A percentile compares a stretch with the other conserved stretches of the same genome.
Evolutionary conservation across 1,284 basidiomycete genomes (phyloP).

Genomic region (Malassezia slooffiae): DNA sequence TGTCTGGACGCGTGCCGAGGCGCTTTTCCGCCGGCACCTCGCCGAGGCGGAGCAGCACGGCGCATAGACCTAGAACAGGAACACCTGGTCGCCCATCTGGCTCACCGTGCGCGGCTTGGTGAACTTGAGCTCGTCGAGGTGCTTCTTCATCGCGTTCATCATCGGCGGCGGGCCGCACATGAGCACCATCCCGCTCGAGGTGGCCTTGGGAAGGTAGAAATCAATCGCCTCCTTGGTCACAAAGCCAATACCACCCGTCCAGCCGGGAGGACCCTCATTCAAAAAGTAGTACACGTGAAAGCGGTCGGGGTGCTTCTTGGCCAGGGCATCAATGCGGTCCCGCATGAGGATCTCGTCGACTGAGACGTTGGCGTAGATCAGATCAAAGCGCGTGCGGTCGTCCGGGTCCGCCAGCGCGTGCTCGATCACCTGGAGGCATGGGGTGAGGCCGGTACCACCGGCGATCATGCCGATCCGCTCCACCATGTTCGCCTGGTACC

Average conservation of each 20-base stretch:
- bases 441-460: slow-evolving; percentile 84
- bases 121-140: slow-evolving; percentile 75
- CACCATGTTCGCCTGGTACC: slow-evolving; percentile 48
- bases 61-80: slow-evolving; percentile 15
- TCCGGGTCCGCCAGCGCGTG: slow-evolving; percentile 72
- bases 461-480: slow-evolving; percentile 81
- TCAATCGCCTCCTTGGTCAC: slow-evolving; percentile 88
- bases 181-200: slow-evolving; percentile 46
- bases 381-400: slow-evolving; percentile 75
- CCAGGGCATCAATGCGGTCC: slow-evolving; percentile 71
- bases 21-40: slow-evolving; percentile 69
- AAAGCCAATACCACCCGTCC: slow-evolving; percentile 82
- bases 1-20: slow-evolving; percentile 85
- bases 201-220: slow-evolving; percentile 47
- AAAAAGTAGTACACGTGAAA: slow-evolving; percentile 80
- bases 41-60: slow-evolving; percentile 45
- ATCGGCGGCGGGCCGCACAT: slow-evolving; percentile 74
- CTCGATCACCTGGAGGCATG: slow-evolving; percentile 70
- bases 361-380: slow-evolving; percentile 89
- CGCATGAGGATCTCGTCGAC: slow-evolving; percentile 57
- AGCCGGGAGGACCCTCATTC: slow-evolving; percentile 76
- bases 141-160: slow-evolving; percentile 93
- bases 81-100: slow-evolving; percentile 54
- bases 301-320: slow-evolving; percentile 53
- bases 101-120: slow-evolving; percentile 69